Percentiles rank a stretch among this genome's conserved stretches.
Conservation (phyloP, 495 filamentous ascomycete genomes). For the Pyronema omphalodes region DNA sequence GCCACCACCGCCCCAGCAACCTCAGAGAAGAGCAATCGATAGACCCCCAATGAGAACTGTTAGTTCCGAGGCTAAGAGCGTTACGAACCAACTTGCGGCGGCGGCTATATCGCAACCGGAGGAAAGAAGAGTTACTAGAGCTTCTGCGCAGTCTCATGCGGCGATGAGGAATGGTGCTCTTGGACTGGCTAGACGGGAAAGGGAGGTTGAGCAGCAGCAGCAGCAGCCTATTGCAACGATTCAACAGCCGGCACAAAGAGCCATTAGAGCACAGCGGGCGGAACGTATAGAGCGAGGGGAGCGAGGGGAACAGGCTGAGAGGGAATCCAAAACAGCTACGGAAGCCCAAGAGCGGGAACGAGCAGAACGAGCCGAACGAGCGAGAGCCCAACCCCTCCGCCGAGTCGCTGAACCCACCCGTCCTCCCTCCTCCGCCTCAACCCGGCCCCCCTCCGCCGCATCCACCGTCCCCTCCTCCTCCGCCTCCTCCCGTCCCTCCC, state of each 20-base stretch:
- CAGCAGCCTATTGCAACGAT: too few species aligned
- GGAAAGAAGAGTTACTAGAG: background rate
- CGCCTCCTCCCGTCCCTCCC: background rate
- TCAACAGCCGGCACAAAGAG: too few species aligned
- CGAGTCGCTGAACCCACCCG: too few species aligned
- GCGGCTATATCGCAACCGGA: background rate
- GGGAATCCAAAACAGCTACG: too few species aligned
- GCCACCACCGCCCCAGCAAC: slow-evolving; percentile 1
- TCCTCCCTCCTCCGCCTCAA: too few species aligned
- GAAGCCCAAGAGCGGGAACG: background rate
- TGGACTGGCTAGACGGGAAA: too few species aligned
- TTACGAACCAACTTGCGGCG: background rate
- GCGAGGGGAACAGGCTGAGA: too few species aligned
- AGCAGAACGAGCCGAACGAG: background rate
- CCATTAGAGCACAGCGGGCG: too few species aligned
- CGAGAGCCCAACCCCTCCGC: too few species aligned
- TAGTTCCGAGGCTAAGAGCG: background rate
- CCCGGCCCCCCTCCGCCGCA: too few species aligned
- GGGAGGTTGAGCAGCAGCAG: too few species aligned
- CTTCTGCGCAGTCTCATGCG: slow-evolving; percentile 22
- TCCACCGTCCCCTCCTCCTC: background rate
- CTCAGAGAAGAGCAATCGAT: slow-evolving; percentile 1
- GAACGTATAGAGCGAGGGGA: too few species aligned
- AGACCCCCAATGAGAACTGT: background rate
- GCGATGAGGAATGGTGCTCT: slow-evolving; percentile 16